Percentiles rank a stretch among this genome's conserved stretches.
These are phyloP conservation scores for Acer yangbiense DNA, from an alignment of 345 rosid genomes.

Conservation along the genomic window DNA sequence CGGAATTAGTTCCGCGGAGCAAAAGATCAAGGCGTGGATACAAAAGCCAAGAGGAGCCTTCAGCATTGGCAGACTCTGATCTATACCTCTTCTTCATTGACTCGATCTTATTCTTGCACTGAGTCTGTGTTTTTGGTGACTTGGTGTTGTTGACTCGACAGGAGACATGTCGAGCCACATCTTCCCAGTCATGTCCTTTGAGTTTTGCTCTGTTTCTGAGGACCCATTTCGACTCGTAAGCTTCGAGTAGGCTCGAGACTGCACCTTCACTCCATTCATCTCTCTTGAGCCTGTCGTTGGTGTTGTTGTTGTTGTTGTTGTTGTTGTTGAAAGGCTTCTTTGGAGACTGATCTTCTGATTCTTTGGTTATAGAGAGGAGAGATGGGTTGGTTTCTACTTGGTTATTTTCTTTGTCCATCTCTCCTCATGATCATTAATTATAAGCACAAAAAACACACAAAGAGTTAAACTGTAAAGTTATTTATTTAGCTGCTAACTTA, in stretches of 20 bases:
- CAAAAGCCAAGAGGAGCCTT: slow-evolving; percentile 87
- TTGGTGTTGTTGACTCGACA: slow-evolving; percentile 61
- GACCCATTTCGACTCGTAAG: slow-evolving; percentile 89
- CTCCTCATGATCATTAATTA: slow-evolving; percentile 41
- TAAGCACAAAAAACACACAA: neutral
- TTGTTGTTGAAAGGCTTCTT: slow-evolving; percentile 24
- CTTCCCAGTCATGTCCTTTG: slow-evolving; percentile 98
- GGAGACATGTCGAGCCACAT: slow-evolving; percentile 77
- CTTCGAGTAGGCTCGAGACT: slow-evolving; percentile 84
- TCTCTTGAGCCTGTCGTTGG: slow-evolving; percentile 69
- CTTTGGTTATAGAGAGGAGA: slow-evolving; percentile 30
- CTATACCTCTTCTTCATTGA: slow-evolving; percentile 97
- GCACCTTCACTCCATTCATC: slow-evolving; percentile 99
- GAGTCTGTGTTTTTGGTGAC: slow-evolving; percentile 90
- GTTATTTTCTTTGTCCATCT: slow-evolving; percentile 66
- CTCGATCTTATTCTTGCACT: slow-evolving; percentile 99
- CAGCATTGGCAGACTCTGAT: slow-evolving; percentile 77
- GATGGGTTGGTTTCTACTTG: slow-evolving; percentile 37
- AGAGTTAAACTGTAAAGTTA: slow-evolving; percentile 4
- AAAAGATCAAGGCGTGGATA: slow-evolving; percentile 80
- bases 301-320: neutral
- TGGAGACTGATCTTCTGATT: slow-evolving; percentile 37
- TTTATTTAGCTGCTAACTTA: slow-evolving; percentile 43
- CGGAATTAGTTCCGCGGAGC: slow-evolving; percentile 57
- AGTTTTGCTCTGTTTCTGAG: slow-evolving; percentile 90